Evolutionary conservation across 176 grass and related monocot species (phyloP).

Genomic region (Carex littledalei): DNA sequence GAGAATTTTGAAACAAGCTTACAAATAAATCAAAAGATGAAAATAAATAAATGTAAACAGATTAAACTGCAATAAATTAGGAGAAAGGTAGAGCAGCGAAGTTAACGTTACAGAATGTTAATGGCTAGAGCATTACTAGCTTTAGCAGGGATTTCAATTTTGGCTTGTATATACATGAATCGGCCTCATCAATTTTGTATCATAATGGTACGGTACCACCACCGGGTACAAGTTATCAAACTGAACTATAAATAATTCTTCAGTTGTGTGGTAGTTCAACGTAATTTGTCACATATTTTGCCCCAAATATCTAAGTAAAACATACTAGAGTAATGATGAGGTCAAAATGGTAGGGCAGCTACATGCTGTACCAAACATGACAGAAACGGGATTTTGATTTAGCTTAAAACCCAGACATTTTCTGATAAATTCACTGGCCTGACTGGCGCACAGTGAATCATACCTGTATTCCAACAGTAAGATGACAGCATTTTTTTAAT

Average conservation of each 20-base stretch:
- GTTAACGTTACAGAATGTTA: neutral
- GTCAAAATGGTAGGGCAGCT: neutral
- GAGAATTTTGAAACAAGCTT: constrained; percentile 62
- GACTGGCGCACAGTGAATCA: neutral
- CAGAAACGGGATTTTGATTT: neutral
- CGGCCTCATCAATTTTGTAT: neutral
- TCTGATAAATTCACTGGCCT: neutral
- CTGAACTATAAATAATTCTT: neutral
- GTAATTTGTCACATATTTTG: neutral
- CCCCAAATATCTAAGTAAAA: neutral
- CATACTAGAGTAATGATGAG: neutral
- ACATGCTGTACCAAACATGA: neutral
- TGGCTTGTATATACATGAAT: neutral
- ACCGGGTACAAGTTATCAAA: neutral
- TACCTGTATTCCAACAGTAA: neutral
- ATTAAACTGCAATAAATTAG: neutral
- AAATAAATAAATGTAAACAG: constrained; percentile 5
- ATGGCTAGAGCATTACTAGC: neutral
- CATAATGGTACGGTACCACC: neutral
- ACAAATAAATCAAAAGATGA: constrained; percentile 7
- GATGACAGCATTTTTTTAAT: neutral
- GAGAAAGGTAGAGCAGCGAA: neutral
- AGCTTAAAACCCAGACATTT: neutral
- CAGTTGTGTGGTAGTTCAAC: neutral
- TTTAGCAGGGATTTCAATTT: neutral